Evolutionary conservation across 768 basidiomycete genomes (phyloP).

Genomic region (Calocybe cyanea): DNA sequence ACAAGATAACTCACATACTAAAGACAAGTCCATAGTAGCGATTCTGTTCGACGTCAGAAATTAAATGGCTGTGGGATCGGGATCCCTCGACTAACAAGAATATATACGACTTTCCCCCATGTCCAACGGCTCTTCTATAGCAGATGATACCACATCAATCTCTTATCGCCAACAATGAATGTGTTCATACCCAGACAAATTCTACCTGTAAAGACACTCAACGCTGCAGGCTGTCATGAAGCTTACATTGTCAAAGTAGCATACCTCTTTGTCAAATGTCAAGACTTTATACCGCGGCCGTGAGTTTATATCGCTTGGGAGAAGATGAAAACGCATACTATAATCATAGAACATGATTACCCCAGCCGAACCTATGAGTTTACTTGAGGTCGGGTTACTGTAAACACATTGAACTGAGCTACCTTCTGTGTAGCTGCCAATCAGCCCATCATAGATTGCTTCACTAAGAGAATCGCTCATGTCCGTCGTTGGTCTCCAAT

Average conservation of each 20-base stretch:
- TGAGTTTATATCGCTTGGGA: background rate
- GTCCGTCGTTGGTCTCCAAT: no score
- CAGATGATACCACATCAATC: no score
- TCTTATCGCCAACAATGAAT: background rate
- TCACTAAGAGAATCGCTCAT: no score
- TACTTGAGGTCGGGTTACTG: no score
- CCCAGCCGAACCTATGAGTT: conserved; percentile 42
- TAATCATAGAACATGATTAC: conserved; percentile 53
- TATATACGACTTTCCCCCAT: conserved; percentile 49
- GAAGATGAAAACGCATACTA: conserved; percentile 29
- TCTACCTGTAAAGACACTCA: conserved; percentile 33
- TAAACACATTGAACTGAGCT: no score
- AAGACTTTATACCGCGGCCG: conserved; percentile 34
- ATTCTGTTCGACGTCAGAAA: conserved; percentile 34
- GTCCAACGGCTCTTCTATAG: conserved; percentile 49
- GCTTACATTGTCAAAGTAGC: conserved; percentile 9
- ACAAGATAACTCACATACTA: conserved; percentile 41
- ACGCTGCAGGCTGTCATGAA: no score
- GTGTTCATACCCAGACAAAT: conserved; percentile 46
- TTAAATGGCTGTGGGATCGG: background rate
- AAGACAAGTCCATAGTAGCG: conserved; percentile 52
- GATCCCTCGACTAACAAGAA: conserved; percentile 41
- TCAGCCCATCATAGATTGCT: no score
- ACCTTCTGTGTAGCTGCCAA: no score
- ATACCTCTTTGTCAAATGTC: conserved; percentile 51